Evolutionary conservation across 163 green algal species (phyloP), one percentile per base, ranked within the genome.

Genomic region (Prototheca stagnorum): DNA sequence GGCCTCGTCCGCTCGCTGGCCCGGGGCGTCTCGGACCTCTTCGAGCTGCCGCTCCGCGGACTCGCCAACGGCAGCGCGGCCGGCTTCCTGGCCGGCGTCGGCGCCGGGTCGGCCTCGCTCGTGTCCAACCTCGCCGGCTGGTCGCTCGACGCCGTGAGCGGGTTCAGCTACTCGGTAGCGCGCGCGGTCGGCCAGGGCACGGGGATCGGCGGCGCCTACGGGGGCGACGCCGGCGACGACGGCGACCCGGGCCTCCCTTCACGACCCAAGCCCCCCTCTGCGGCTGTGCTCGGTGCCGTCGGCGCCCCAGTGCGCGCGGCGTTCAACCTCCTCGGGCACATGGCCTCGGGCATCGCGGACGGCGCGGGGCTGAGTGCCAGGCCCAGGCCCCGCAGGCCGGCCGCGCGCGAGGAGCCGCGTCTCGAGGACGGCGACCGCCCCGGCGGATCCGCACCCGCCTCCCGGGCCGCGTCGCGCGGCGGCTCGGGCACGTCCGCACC

Each of bases 71-170:
- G 48, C 14, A 47, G 53, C 20, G 47, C 59, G 17, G 39, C 44
- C 14, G 27, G 56, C 37, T 77, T 82, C 47, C 33, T 81, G 12
- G 34, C 52, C 7, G 68, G 72, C n/a, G 19, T 82, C 25, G 73
- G 73, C 14, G 34, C 37, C 17, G 73, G 73, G 11, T 60, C 64
- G 0, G 67, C 59, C 3, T 73, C 64, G 2, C 46, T 81, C 27
- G 44, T 74, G 36, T 46, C 37, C 26, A 59, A 81, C 53, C 39
- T 79, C 4, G 35, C 49, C 48, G 59, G 54, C 29, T 81, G 70
- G 70, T 75, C 73, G 7, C 59, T 81, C 6, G 62, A 49, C 23
- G 68, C 53, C 21, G 62, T 82, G 29, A 54, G 53, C 15, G 73
- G 70, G 29, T 82, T 82, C 54, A 68, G 53, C 14, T 57, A 56